phyloP scores from a whole-genome alignment of 2,329 filamentous ascomycete species.

The Ophiostoma tasmaniense region DNA sequence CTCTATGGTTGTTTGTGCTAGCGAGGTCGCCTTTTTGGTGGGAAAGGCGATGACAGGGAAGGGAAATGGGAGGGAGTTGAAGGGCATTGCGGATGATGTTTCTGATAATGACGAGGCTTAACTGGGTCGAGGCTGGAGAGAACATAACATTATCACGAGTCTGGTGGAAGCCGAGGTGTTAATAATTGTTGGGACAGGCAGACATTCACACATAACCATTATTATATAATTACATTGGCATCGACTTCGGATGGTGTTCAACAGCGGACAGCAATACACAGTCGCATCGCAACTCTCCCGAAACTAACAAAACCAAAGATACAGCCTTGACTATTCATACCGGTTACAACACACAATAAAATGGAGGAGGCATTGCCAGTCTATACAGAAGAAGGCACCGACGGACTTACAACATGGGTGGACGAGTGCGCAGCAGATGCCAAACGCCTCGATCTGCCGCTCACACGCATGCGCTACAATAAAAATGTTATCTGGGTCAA shows the following conservation, averaged over 20 bases:
- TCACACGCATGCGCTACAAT: constrained; percentile 18
- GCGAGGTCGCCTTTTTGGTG: neutral
- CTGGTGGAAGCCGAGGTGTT: neutral
- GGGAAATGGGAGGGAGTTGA: neutral
- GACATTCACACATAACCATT: neutral
- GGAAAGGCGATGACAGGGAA: neutral
- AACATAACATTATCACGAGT: neutral
- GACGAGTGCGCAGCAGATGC: constrained; percentile 13
- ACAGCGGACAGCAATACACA: too few relatives aligned
- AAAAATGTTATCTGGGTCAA: constrained; percentile 7
- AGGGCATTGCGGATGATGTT: neutral
- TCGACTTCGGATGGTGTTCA: neutral
- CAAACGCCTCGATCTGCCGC: constrained; percentile 20
- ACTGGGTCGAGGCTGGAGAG: neutral
- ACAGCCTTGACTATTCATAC: neutral
- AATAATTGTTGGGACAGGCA: neutral
- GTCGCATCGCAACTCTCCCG: neutral
- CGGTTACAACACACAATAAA: neutral
- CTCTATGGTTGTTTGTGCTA: neutral
- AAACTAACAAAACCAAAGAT: neutral
- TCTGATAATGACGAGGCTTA: neutral
- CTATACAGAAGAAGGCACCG: neutral
- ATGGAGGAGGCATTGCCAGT: neutral
- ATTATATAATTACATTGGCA: neutral
- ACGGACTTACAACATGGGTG: constrained; percentile 13